Conservation (phyloP, 768 basidiomycete genomes). For the Lenzites betulinus region DNA sequence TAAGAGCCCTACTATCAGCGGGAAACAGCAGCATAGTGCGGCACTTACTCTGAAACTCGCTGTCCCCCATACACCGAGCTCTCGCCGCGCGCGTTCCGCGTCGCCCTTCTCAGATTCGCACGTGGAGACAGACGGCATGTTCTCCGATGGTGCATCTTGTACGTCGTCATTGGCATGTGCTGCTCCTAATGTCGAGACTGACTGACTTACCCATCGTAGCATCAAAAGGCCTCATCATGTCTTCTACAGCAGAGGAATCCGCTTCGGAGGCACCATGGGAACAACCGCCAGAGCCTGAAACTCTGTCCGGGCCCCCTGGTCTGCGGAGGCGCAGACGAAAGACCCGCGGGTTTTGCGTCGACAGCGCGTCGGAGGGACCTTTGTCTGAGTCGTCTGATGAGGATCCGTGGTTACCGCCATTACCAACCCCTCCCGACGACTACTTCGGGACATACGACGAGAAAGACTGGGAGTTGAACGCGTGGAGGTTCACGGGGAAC, state of each 20-base stretch:
- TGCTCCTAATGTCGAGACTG: too few relatives aligned
- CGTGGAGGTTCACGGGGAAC: neutral
- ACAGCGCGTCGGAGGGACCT: slow-evolving; percentile 43
- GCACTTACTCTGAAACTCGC: slow-evolving; percentile 22
- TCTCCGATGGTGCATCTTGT: slow-evolving; percentile 18
- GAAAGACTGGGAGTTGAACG: neutral
- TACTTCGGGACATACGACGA: slow-evolving; percentile 15
- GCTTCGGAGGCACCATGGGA: neutral
- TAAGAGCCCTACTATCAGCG: slow-evolving; percentile 22
- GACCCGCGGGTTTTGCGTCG: slow-evolving; percentile 42
- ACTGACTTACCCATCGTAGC: neutral
- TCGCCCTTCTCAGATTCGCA: neutral
- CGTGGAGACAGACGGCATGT: neutral
- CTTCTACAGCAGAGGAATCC: slow-evolving; percentile 2
- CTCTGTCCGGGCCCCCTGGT: slow-evolving; percentile 6
- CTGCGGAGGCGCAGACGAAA: slow-evolving; percentile 30
- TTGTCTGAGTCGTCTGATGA: slow-evolving; percentile 29
- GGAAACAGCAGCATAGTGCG: slow-evolving; percentile 21
- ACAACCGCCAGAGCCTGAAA: neutral
- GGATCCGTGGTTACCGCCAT: slow-evolving; percentile 11
- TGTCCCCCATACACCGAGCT: slow-evolving; percentile 1
- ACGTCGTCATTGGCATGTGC: neutral
- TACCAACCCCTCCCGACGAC: slow-evolving; percentile 14
- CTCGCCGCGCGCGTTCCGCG: neutral
- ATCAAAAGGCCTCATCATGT: slow-evolving; percentile 9